Evolutionary conservation across 208 protist species (phyloP).

Genomic region (Trypanosoma scelopori): DNA sequence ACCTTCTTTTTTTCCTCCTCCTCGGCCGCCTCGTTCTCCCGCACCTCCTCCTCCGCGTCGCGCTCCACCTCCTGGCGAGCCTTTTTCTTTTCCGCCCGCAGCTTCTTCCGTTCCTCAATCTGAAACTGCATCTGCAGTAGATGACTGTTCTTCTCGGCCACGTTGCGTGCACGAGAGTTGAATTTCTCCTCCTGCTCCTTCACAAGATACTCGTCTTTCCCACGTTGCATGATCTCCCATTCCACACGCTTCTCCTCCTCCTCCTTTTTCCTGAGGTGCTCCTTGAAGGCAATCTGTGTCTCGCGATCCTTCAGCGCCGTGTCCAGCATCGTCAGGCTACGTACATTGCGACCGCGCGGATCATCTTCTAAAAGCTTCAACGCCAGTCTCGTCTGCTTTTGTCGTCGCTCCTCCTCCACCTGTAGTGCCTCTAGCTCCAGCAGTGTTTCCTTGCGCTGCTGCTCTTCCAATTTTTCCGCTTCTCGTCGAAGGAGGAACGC

Average conservation of each 20-base stretch:
- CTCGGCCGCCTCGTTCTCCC: conserved; percentile 51
- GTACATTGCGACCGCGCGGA: conserved; percentile 65
- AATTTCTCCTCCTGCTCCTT: conserved; percentile 45
- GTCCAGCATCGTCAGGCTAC: conserved; percentile 57
- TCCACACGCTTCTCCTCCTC: conserved; percentile 26
- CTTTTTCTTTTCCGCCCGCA: conserved; percentile 30
- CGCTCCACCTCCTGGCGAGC: conserved; percentile 30
- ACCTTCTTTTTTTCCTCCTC: conserved; percentile 31
- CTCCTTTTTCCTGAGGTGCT: conserved; percentile 35
- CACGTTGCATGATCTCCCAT: conserved; percentile 40
- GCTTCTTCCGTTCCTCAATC: conserved; percentile 45
- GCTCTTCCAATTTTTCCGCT: conserved; percentile 50
- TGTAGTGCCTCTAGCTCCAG: conserved; percentile 62
- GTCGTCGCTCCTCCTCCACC: conserved; percentile 56
- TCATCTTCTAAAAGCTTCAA: conserved; percentile 68
- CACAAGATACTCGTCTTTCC: conserved; percentile 34
- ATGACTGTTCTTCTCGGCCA: conserved; percentile 73
- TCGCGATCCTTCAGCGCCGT: conserved; percentile 64
- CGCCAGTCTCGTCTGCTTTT: conserved; percentile 42
- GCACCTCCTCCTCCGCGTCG: conserved; percentile 62
- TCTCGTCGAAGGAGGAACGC: conserved; percentile 47
- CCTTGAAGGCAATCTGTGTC: conserved; percentile 68
- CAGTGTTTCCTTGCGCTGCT: conserved; percentile 50
- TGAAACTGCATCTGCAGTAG: conserved; percentile 69
- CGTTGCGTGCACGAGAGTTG: conserved; percentile 44